Base-by-base conservation (phyloP, 768 basidiomycete species). In the Termitomyces sp. region DNA sequence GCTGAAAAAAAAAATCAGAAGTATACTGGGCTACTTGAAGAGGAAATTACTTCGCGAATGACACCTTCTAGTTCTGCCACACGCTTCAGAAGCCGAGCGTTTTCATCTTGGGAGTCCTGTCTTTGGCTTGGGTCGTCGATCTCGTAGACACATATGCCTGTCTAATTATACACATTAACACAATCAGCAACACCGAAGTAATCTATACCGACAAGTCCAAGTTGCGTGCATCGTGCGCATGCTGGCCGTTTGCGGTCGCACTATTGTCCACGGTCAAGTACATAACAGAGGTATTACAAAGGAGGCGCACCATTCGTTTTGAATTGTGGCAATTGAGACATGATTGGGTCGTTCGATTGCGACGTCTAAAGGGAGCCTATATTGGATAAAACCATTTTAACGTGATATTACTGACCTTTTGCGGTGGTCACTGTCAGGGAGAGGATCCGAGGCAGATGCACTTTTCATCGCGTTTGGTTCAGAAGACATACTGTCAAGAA, bases 41-140 rank as follows among this genome's bases (percentile, higher is more conserved):
- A 41, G 46, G 33, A 22, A 65, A 69, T 57, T 64, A 85, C 87
- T 76, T 88, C 88, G n/a, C 90, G 82, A 60, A 92, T 87, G 38
- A 92, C 88, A 52, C 87, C 86, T 70, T 93, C 90, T 0, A 93
- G 78, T 64, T 93, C 90, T 28, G 89, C 89, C 24, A 92, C 86
- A 47, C 90, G 82, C 59, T 83, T 82, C 54, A 88, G 79, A 22
- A 92, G 76, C 38, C 85, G 79, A 35, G 82, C 78, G 45, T 77
- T 78, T 67, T 92, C 90, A 57, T 87, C 86, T 59, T 81, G 80
- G 10, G 70, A 64, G 51, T 79, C 77, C 13, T 71, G 73, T 65
- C 82, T 77, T 68, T 84, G 81, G 59, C 70, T 82, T 26, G 86
- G 86, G 64, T 90, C 88, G 64, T 92, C 90, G 7, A 92, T 83